Conservation (phyloP, 352 stramenopile species). For the Pythium utonaiense region DNA sequence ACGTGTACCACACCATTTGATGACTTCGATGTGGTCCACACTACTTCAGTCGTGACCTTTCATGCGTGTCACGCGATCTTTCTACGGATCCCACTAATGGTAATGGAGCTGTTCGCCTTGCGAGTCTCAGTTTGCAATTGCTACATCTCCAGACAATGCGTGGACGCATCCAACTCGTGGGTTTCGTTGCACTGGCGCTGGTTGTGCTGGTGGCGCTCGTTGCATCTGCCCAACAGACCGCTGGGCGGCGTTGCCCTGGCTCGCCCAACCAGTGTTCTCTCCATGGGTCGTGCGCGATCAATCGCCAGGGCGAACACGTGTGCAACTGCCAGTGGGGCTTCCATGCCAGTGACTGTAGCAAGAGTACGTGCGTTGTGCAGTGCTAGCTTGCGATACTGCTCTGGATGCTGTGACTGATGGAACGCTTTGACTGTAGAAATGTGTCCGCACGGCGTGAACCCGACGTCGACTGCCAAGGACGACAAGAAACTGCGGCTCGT, state of each 20-base stretch:
- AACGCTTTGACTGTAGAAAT: constrained; percentile 36
- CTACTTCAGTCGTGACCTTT: constrained; percentile 8
- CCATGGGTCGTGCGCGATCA: constrained; percentile 62
- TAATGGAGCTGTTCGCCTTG: not conserved
- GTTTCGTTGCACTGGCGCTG: no score
- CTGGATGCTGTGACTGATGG: not conserved
- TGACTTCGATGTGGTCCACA: constrained; percentile 5
- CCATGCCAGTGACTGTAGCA: constrained; percentile 50
- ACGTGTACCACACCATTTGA: constrained; percentile 1
- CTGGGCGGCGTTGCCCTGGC: constrained; percentile 40
- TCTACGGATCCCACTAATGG: constrained; percentile 7
- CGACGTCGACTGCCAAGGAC: constrained; percentile 31
- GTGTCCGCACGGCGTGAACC: constrained; percentile 65
- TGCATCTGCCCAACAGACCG: not conserved
- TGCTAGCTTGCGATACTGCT: no score
- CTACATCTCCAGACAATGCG: not conserved
- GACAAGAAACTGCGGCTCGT: constrained; percentile 52
- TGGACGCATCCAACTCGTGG: no score
- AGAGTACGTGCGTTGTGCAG: constrained; percentile 51
- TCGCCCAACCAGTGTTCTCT: constrained; percentile 66
- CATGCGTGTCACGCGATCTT: constrained; percentile 21
- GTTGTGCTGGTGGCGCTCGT: not conserved
- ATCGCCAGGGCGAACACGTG: constrained; percentile 53
- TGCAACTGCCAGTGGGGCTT: constrained; percentile 83
- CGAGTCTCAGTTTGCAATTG: not conserved